A percentile compares a stretch with the other conserved stretches of the same genome.
These are phyloP conservation scores for Amanita subjunquillea DNA, from an alignment of 768 basidiomycete genomes.

Conservation along the genomic window DNA sequence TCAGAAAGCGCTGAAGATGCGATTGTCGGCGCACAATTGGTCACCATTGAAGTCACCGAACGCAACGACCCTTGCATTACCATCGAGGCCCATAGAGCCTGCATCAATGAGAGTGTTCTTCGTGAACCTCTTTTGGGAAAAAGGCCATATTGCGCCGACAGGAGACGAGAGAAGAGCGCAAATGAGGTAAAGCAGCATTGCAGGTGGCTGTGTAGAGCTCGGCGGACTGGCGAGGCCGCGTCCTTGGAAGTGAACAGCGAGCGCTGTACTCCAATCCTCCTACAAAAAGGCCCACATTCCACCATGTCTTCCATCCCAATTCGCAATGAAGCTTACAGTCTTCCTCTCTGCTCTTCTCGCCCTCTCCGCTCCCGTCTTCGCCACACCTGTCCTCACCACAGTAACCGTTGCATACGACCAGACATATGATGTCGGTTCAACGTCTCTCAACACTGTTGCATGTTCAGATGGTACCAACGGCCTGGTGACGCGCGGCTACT, in stretches of 20 bases:
- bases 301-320: neutral
- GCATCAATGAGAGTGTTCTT: slow-evolving; percentile 74
- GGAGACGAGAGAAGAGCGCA: slow-evolving; percentile 3
- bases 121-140: slow-evolving; percentile 75
- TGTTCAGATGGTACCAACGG: slow-evolving; percentile 41
- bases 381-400: neutral
- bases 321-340: slow-evolving; percentile 15
- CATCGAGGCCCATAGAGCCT: slow-evolving; percentile 68
- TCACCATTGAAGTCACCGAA: slow-evolving; percentile 96
- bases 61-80: slow-evolving; percentile 69
- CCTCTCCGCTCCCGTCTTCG: slow-evolving; percentile 14
- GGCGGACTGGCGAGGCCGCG: neutral
- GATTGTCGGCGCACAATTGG: slow-evolving; percentile 63
- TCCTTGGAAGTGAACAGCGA: too few relatives aligned
- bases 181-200: neutral
- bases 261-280: neutral
- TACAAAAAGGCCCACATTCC: neutral
- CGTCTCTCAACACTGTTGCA: slow-evolving; percentile 26
- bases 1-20: neutral
- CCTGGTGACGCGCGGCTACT: slow-evolving; percentile 26
- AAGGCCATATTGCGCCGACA: slow-evolving; percentile 58
- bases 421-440: slow-evolving; percentile 26
- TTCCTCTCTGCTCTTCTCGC: slow-evolving; percentile 14
- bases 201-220: neutral
- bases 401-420: slow-evolving; percentile 23